Evolutionary conservation across 139 green algal species (phyloP), one percentile per base, ranked within the genome.

Genomic region (Chlamydomonas incerta): DNA sequence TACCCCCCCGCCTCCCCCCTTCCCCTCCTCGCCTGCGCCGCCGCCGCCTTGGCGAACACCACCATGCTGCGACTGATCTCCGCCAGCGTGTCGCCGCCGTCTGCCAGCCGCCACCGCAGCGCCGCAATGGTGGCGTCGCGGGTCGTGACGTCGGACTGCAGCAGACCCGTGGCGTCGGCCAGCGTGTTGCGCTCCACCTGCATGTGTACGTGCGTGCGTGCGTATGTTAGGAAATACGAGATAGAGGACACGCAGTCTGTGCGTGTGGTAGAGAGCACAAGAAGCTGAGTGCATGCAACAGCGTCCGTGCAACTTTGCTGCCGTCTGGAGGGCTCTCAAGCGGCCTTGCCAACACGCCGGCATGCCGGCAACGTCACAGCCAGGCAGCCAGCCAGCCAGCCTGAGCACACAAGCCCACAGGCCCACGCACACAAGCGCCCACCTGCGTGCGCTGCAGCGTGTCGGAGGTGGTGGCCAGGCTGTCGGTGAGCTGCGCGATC

Each of bases 161-260:
- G 37, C 1, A 24, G 17, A 29, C n/a, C 37, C 15, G 13, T 9
- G 2, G 41, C 35, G 31, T 31, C 65, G 18, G 74, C 65, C 41
- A 85, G 79, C 47, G 17, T 11, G 79, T 85, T 85, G 46, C 79
- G 79, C 79, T 85, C 79, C 29, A 67, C 79, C 79, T 85, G 63
- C n/a, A n/a, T n/a, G n/a, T n/a, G n/a, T n/a, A n/a, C n/a, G n/a
- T n/a, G n/a, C n/a, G n/a, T n/a, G n/a, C n/a, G n/a, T n/a, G n/a
- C n/a, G n/a, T n/a, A n/a, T n/a, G n/a, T n/a, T n/a, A n/a, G n/a
- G n/a, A n/a, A n/a, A n/a, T n/a, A n/a, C n/a, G n/a, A n/a, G n/a
- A n/a, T n/a, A n/a, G n/a, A n/a, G n/a, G n/a, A n/a, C n/a, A n/a
- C n/a, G n/a, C n/a, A n/a, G n/a, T n/a, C n/a, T n/a, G n/a, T n/a